Evolutionary conservation across 163 green algal species (phyloP).

Genomic region (Picocystis sp.): DNA sequence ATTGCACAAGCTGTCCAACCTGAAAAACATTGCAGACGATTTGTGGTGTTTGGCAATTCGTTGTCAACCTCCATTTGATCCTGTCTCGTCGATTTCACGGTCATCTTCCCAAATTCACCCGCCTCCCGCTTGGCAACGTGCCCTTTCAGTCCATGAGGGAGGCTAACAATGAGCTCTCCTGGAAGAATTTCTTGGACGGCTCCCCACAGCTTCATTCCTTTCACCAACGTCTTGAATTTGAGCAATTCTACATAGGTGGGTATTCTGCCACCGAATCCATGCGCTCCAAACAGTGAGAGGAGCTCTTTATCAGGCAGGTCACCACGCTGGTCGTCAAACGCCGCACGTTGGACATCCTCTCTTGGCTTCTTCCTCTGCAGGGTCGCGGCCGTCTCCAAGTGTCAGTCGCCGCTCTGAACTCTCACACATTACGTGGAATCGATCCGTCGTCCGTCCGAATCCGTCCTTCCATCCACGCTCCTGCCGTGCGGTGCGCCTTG

Average conservation of each 20-base stretch:
- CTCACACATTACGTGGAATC: too few relatives aligned
- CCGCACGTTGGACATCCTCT: too few relatives aligned
- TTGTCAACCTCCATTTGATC: constrained; percentile 4
- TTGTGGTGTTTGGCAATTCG: not conserved
- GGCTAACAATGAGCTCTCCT: constrained; percentile 40
- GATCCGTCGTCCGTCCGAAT: too few relatives aligned
- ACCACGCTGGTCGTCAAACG: too few relatives aligned
- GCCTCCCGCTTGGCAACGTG: constrained; percentile 38
- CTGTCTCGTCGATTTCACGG: constrained; percentile 1
- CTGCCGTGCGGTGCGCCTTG: too few relatives aligned
- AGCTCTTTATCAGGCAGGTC: too few relatives aligned
- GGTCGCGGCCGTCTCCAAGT: too few relatives aligned
- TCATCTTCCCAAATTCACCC: not conserved
- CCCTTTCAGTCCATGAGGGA: constrained; percentile 69
- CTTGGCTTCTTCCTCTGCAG: too few relatives aligned
- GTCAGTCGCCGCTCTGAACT: too few relatives aligned
- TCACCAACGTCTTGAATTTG: constrained; percentile 10
- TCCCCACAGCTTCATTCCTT: constrained; percentile 39
- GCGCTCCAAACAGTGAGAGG: too few relatives aligned
- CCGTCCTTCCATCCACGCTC: too few relatives aligned
- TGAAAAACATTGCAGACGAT: constrained; percentile 40
- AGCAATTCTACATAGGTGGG: constrained; percentile 10
- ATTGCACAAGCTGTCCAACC: constrained; percentile 63
- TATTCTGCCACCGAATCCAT: not conserved
- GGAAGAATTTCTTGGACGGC: constrained; percentile 49